These are phyloP conservation scores for Phytophthora citricola DNA, from an alignment of 352 stramenopile genomes.

Conservation along the genomic window DNA sequence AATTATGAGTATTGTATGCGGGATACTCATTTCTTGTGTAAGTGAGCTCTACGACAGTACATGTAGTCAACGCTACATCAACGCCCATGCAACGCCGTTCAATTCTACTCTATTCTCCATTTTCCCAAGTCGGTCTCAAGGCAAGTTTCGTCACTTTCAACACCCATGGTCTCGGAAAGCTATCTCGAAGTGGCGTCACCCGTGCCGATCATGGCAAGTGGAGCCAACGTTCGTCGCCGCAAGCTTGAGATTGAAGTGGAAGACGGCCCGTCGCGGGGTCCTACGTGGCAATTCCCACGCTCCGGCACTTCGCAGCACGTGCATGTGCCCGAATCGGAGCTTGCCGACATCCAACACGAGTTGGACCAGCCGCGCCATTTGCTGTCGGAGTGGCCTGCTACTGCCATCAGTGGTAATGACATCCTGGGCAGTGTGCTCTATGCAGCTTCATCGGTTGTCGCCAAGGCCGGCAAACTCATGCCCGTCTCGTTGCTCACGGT, in stretches of 20 bases:
- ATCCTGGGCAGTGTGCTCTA: constrained; percentile 88
- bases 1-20: too few species aligned
- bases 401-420: constrained; percentile 91
- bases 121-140: constrained; percentile 19
- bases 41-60: constrained; percentile 9
- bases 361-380: constrained; percentile 29
- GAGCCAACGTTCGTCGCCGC: constrained; percentile 28
- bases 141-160: constrained; percentile 13
- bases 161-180: constrained; percentile 7
- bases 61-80: neutral
- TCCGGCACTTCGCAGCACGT: constrained; percentile 39
- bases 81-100: neutral
- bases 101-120: constrained; percentile 19
- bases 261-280: constrained; percentile 26
- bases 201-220: constrained; percentile 18
- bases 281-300: constrained; percentile 43
- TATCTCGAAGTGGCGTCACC: constrained; percentile 31
- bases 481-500: constrained; percentile 80
- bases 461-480: constrained; percentile 75
- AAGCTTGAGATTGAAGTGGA: constrained; percentile 51
- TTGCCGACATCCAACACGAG: constrained; percentile 36
- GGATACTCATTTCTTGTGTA: too few species aligned
- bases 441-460: constrained; percentile 40
- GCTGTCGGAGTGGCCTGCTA: constrained; percentile 76
- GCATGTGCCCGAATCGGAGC: constrained; percentile 30